A percentile compares a stretch with the other conserved stretches of the same genome.
phyloP scores from a whole-genome alignment of 495 filamentous ascomycete genomes.

The Elasticomyces elasticus region DNA sequence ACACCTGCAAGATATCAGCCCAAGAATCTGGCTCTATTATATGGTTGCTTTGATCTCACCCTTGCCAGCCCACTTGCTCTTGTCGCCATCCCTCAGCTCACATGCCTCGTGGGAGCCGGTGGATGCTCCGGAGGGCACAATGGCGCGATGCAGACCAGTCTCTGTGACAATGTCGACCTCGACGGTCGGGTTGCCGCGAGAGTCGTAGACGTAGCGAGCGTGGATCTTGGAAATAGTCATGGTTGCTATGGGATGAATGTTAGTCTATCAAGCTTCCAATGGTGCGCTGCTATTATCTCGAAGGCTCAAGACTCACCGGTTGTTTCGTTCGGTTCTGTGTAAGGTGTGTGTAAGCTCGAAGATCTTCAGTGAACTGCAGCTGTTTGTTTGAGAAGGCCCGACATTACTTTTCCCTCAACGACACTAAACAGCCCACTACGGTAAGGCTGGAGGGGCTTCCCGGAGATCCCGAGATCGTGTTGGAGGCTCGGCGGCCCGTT shows the following conservation, averaged over 20 bases:
- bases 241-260: constrained; percentile 24
- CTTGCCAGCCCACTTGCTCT: constrained; percentile 93
- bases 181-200: constrained; percentile 93
- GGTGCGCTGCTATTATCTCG: too few species aligned
- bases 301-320: too few species aligned
- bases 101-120: constrained; percentile 97
- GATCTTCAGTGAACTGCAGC: too few species aligned
- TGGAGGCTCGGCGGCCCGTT: too few species aligned
- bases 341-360: too few species aligned
- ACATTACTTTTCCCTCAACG: too few species aligned
- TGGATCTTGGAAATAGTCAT: constrained; percentile 99
- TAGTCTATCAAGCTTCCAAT: too few species aligned
- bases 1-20: constrained; percentile 43
- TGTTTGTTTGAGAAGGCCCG: too few species aligned
- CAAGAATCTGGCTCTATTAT: background rate
- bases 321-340: too few species aligned
- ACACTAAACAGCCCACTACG: too few species aligned
- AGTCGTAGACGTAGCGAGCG: constrained; percentile 98
- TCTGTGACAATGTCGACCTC: constrained; percentile 95
- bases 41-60: constrained; percentile 36
- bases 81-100: constrained; percentile 98
- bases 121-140: constrained; percentile 96
- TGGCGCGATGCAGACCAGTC: constrained; percentile 94
- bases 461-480: too few species aligned
- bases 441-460: too few species aligned